These are phyloP conservation scores for Fusarium zealandicum DNA, from an alignment of 2,329 filamentous ascomycete species.

Conservation along the genomic window DNA sequence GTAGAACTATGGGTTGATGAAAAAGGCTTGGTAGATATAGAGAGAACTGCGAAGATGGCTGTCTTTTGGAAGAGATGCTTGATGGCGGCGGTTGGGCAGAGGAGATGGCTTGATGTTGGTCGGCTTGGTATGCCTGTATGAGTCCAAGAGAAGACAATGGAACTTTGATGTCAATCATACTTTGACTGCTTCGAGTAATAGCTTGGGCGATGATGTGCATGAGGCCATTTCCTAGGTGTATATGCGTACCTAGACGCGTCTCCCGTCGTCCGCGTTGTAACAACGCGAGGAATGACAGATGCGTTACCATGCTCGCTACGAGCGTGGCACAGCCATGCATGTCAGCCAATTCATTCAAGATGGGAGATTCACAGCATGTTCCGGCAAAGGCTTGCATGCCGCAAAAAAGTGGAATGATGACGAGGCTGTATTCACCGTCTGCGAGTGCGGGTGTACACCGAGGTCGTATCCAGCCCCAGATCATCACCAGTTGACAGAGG, in stretches of 20 bases:
- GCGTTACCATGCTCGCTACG: background rate
- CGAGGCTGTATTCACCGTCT: too few relatives aligned
- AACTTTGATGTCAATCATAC: background rate
- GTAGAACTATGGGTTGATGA: background rate
- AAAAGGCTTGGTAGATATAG: background rate
- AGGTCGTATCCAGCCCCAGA: too few relatives aligned
- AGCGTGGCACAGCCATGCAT: too few relatives aligned
- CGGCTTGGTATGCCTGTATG: background rate
- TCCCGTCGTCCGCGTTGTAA: background rate
- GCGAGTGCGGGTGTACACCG: too few relatives aligned
- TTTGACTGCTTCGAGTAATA: too few relatives aligned
- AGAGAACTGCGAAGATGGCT: background rate
- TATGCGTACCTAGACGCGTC: background rate
- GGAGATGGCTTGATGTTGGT: background rate
- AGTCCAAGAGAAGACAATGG: constrained; percentile 4
- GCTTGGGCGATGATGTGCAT: background rate
- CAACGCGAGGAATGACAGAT: background rate
- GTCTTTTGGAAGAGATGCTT: background rate
- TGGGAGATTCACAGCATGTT: too few relatives aligned
- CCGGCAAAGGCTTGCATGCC: too few relatives aligned
- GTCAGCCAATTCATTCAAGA: too few relatives aligned
- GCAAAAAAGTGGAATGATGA: too few relatives aligned
- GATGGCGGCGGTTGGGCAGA: background rate
- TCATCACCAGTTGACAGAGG: too few relatives aligned
- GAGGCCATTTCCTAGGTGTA: background rate